These are phyloP conservation scores for Achaetomium macrosporum DNA, from an alignment of 2,329 filamentous ascomycete genomes.

Conservation along the genomic window DNA sequence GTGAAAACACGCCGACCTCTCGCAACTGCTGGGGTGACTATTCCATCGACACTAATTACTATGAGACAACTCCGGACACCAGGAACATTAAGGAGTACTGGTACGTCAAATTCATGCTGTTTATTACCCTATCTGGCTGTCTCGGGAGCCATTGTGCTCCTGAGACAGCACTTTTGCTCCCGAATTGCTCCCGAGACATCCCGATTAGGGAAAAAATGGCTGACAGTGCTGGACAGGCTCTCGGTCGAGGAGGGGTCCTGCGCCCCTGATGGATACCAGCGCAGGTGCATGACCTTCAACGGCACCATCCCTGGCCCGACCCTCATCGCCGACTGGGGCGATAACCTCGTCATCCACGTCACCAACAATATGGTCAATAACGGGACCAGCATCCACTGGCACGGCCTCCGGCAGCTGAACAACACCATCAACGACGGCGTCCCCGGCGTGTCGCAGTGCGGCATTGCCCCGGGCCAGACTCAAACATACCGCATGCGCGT, in stretches of 20 bases:
- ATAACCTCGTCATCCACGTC: conserved; percentile 23
- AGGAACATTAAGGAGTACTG: conserved; percentile 23
- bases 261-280: background rate
- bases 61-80: conserved; percentile 25
- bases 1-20: conserved; percentile 25
- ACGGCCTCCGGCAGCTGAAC: conserved; percentile 41
- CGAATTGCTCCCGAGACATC: too few relatives aligned
- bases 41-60: conserved; percentile 31
- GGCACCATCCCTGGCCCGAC: conserved; percentile 16
- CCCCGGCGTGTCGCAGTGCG: conserved; percentile 41
- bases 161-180: too few relatives aligned
- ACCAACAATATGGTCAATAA: conserved; percentile 26
- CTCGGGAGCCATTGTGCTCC: too few relatives aligned
- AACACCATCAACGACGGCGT: conserved; percentile 40
- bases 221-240: too few relatives aligned
- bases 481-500: conserved; percentile 33
- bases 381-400: conserved; percentile 42
- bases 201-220: too few relatives aligned
- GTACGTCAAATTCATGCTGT: too few relatives aligned
- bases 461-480: conserved; percentile 31
- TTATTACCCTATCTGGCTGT: too few relatives aligned
- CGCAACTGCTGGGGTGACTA: conserved; percentile 30
- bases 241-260: conserved; percentile 20
- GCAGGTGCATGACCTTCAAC: background rate
- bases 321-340: conserved; percentile 22